Evolutionary conservation across 176 grass and related monocot genomes (phyloP).

Genomic region (Oryza nivara): DNA sequence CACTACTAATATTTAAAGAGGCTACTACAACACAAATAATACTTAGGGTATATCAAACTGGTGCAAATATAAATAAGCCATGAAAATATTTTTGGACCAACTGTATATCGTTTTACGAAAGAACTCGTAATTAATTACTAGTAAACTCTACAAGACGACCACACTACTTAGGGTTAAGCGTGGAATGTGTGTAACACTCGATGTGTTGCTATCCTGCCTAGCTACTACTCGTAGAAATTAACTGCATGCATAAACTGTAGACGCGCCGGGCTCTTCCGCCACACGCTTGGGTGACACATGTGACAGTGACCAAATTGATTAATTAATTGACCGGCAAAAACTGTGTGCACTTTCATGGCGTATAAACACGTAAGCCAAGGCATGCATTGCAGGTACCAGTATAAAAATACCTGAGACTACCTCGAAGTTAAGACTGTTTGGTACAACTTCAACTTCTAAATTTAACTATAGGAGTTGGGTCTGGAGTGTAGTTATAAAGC

Average conservation of each 20-base stretch:
- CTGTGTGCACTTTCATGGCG: background rate
- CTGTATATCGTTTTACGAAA: no score
- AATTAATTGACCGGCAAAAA: background rate
- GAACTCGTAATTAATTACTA: no score
- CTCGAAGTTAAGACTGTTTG: background rate
- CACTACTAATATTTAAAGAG: no score
- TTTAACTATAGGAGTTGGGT: no score
- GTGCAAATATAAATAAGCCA: no score
- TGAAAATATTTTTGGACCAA: no score
- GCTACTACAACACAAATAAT: no score
- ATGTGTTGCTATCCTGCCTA: background rate
- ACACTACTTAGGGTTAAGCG: background rate
- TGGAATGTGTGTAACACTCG: background rate
- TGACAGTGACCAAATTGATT: background rate
- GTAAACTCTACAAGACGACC: background rate
- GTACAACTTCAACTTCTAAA: no score
- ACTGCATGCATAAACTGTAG: conserved; percentile 4
- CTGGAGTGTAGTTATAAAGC: no score
- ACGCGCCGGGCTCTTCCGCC: conserved; percentile 22
- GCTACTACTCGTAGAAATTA: background rate
- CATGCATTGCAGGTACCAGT: background rate
- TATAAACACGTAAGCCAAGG: background rate
- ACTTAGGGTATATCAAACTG: no score
- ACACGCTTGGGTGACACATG: background rate
- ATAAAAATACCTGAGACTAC: background rate